Conservation (phyloP, 805 yeast species). For the Candida vartiovaarae region DNA sequence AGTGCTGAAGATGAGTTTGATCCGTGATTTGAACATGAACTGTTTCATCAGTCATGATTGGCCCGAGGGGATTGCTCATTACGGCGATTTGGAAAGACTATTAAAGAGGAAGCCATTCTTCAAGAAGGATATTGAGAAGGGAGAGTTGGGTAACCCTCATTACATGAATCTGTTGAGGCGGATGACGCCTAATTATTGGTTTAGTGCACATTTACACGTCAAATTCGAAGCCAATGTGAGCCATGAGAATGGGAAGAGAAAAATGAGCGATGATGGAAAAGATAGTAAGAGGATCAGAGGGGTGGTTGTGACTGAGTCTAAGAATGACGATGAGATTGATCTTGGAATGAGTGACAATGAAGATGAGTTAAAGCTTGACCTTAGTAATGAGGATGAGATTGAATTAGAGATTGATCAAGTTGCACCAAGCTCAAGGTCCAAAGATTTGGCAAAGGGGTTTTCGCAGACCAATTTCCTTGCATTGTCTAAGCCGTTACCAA, state of each 20-base stretch:
- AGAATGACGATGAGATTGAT: slow-evolving; percentile 27
- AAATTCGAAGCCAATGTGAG: slow-evolving; percentile 50
- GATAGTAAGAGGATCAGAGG: slow-evolving; percentile 13
- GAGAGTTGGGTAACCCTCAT: slow-evolving; percentile 67
- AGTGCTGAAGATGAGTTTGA: slow-evolving; percentile 45
- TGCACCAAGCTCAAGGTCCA: background rate
- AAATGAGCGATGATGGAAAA: slow-evolving; percentile 3
- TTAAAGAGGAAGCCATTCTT: slow-evolving; percentile 62
- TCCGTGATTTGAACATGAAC: slow-evolving; percentile 34
- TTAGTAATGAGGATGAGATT: background rate
- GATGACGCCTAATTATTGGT: slow-evolving; percentile 69
- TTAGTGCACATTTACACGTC: slow-evolving; percentile 86
- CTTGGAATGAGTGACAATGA: slow-evolving; percentile 22
- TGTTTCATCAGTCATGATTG: slow-evolving; percentile 83
- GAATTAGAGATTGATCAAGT: background rate
- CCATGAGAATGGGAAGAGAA: slow-evolving; percentile 25
- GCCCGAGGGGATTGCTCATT: slow-evolving; percentile 73
- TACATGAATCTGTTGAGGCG: slow-evolving; percentile 45
- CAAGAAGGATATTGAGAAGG: slow-evolving; percentile 48
- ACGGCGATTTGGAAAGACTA: slow-evolving; percentile 51
- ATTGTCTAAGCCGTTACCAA: slow-evolving; percentile 75
- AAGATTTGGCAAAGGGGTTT: slow-evolving; percentile 11
- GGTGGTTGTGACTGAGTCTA: slow-evolving; percentile 6
- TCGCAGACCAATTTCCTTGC: slow-evolving; percentile 55
- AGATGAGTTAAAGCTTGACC: slow-evolving; percentile 11